Base-by-base conservation (phyloP, 1,139 yeast species). In the Protomyces pachydermus region DNA sequence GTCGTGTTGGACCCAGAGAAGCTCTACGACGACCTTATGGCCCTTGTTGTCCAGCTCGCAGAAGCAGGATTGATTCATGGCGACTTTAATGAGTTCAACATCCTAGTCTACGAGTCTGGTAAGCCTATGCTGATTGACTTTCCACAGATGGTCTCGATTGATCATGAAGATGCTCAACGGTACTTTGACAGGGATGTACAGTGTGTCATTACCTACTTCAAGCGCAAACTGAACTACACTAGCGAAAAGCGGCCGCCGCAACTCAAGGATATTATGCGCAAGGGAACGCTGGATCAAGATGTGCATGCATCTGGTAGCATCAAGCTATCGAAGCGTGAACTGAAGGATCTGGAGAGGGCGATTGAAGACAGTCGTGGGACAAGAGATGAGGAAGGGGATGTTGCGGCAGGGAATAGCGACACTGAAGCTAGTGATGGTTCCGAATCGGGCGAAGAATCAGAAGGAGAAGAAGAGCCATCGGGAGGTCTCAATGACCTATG, bases 81-180 rank as follows among this genome's bases (percentile, higher is more conserved):
- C 80, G 99, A 93, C 79, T 93, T 87, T 76, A 93, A 93, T 75
- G 99, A 93, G 75, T 93, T 93, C 76, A 93, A 93, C 74, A 91
- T 93, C 70, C 88, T 93, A 81, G 87, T 95, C 54, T 80, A 88
- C 63, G 81, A 80, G 48, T 66, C 65, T 35, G 69, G 68, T 23
- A 67, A 68, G 37, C 89, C 91, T 70, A 87, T 91, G 28, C 96
- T 93, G 32, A 93, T 93, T 71, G 99, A 93, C 80, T 93, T 93
- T 79, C 99, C 99, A 3, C 99, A 93, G 76, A 91, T 97, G 84
- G 88, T 93, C 25, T 89, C 97, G 18, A 88, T 88, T 53, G 91
- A 88, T 70, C 99, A 93, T 74, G 81, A 79, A 2, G 97, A 93
- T 72, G 98, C 98, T 12, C 86, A 86, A 69, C 82, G 81, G 66